These are phyloP conservation scores for Tetraselmis chui DNA, from an alignment of 139 green algal species.

Conservation along the genomic window DNA sequence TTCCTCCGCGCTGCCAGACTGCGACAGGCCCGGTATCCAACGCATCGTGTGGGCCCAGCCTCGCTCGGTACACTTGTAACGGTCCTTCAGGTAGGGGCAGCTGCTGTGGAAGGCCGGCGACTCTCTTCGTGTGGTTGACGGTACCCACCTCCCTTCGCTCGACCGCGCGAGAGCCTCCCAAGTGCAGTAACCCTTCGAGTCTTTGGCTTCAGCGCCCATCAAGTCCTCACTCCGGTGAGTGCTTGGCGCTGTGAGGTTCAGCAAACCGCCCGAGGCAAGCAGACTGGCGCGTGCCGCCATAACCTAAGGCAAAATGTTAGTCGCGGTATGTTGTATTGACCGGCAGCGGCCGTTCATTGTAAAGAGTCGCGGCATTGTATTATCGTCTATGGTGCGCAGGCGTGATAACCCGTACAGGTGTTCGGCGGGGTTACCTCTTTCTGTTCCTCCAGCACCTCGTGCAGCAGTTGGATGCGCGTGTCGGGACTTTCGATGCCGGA, in stretches of 20 bases:
- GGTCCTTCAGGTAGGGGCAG: neutral
- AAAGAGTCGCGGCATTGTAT: no score
- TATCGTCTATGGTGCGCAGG: no score
- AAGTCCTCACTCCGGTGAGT: neutral
- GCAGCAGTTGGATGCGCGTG: neutral
- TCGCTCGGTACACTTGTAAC: neutral
- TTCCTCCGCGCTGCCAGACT: neutral
- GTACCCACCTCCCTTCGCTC: neutral
- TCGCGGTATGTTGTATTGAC: no score
- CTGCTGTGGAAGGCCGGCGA: neutral
- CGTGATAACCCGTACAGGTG: no score
- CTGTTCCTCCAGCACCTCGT: neutral
- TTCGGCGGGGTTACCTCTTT: neutral
- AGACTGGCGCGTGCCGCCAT: neutral
- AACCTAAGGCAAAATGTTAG: no score
- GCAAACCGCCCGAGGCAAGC: neutral
- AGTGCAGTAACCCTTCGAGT: neutral
- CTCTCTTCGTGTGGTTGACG: neutral
- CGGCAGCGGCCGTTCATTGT: no score
- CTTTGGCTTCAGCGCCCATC: neutral
- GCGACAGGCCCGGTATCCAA: neutral
- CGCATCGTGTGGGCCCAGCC: neutral
- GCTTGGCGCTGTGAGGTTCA: neutral
- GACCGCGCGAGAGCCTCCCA: neutral
- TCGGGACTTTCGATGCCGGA: neutral